Base-by-base conservation (phyloP, 2,329 filamentous ascomycete genomes). In the Colletotrichum phormii region DNA sequence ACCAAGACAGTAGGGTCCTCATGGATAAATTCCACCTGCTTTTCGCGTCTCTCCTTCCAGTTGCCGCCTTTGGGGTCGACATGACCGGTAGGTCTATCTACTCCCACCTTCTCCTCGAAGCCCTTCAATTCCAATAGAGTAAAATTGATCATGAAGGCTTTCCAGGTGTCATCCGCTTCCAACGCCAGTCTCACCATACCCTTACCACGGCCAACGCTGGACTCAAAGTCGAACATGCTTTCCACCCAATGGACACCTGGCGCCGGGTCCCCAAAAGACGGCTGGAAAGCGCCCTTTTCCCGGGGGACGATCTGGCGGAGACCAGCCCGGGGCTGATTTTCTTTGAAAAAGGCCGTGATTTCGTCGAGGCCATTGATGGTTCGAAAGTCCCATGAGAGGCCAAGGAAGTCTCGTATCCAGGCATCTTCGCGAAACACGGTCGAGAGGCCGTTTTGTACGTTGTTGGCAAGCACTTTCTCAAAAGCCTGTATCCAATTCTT, bases 131-230 rank as follows among this genome's bases (percentile, higher is more conserved):
- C 86, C 1, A 85, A 77, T 5, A 94, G 81, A 0, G 85, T 83
- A 0, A 92, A 93, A 77, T 90, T 93, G 0, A 94, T 76, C 1
- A 90, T 91, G 74, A 89, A 92, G 0, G 90, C 87, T 77, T 90
- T 91, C 91, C 90, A 93, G 2, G 71, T 46, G 8, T 42, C 59
- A 9, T 64, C 69, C 12, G 73, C 65, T 31, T 71, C 69, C 12
- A 67, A 22, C 4, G 64, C 64, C 24, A 77, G 51, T 8, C 75
- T 62, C n/a, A 73, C 69, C 11, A 76, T 61, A 6, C 76, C 75
- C 1, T 67, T 67, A 3, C 76, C 76, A 3, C 64, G 65, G 6
- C 75, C 75, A 1, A 74, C 31, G 2, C 35, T 35, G 5, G 74
- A 75, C 33, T 77, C 71, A 31, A 77, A 69, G 24, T 72, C 64